phyloP scores from a whole-genome alignment of 352 stramenopile genomes.

The Phytophthora constricta region DNA sequence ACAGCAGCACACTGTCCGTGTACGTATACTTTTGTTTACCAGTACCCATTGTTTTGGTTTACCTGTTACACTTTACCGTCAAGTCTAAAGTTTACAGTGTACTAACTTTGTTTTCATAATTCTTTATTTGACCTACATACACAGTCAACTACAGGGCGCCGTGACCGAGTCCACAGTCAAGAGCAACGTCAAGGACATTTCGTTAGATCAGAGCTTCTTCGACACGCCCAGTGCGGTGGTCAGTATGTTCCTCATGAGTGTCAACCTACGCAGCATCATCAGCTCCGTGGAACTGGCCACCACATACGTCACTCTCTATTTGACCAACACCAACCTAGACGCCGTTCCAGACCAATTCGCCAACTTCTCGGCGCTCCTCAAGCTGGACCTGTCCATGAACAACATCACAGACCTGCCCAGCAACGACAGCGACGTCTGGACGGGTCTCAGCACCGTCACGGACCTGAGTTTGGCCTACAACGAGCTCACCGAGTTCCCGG shows the following conservation, averaged over 20 bases:
- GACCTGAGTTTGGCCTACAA: constrained; percentile 53
- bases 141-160: constrained; percentile 43
- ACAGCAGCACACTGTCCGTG: constrained; percentile 38
- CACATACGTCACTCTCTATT: constrained; percentile 38
- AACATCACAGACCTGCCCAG: constrained; percentile 52
- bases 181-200: constrained; percentile 51
- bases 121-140: constrained; percentile 14
- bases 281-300: constrained; percentile 35
- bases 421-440: constrained; percentile 39
- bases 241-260: constrained; percentile 46
- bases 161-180: constrained; percentile 38
- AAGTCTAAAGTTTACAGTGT: constrained; percentile 2
- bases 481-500: constrained; percentile 47
- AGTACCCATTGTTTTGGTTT: neutral
- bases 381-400: constrained; percentile 57
- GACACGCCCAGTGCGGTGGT: constrained; percentile 37
- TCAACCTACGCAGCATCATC: constrained; percentile 51
- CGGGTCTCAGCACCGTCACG: constrained; percentile 38
- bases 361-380: constrained; percentile 38
- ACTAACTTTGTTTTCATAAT: neutral
- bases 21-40: constrained; percentile 36
- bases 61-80: constrained; percentile 14
- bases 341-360: constrained; percentile 42
- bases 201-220: constrained; percentile 63
- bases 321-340: constrained; percentile 60